These are phyloP conservation scores for Fusarium veterinarium DNA, from an alignment of 2,329 filamentous ascomycete genomes.

Conservation along the genomic window DNA sequence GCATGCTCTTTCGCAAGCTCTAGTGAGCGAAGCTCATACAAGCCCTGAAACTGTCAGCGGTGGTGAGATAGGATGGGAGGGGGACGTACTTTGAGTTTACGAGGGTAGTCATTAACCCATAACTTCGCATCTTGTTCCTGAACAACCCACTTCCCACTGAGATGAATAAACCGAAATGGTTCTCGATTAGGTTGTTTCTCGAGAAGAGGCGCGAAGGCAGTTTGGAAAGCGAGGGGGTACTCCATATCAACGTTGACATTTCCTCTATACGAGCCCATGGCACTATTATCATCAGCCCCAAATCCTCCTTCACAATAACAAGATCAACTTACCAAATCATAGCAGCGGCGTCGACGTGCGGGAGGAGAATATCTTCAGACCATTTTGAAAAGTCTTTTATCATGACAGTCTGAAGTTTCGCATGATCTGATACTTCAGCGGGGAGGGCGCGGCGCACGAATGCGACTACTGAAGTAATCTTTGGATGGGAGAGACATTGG, in stretches of 20 bases:
- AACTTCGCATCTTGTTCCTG: slow-evolving; percentile 48
- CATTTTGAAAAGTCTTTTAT: slow-evolving; percentile 38
- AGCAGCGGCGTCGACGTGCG: slow-evolving; percentile 34
- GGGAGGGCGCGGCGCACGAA: slow-evolving; percentile 48
- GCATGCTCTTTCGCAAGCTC: slow-evolving; percentile 17
- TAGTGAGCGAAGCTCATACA: slow-evolving; percentile 27
- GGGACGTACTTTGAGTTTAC: slow-evolving; percentile 34
- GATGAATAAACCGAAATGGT: slow-evolving; percentile 47
- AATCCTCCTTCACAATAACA: fast-evolving
- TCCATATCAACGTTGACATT: slow-evolving; percentile 33
- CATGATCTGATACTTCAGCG: slow-evolving; percentile 8
- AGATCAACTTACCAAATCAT: slow-evolving; percentile 41
- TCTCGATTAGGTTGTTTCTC: not conserved
- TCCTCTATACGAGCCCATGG: slow-evolving; percentile 38
- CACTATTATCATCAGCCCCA: slow-evolving; percentile 7
- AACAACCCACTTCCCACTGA: slow-evolving; percentile 50
- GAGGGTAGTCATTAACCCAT: slow-evolving; percentile 37
- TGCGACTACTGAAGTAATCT: slow-evolving; percentile 45
- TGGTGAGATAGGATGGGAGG: fast-evolving
- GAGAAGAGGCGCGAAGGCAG: slow-evolving; percentile 10
- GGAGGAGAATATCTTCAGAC: slow-evolving; percentile 17
- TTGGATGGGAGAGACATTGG: slow-evolving; percentile 49
- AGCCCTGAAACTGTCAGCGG: slow-evolving; percentile 14
- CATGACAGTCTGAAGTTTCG: slow-evolving; percentile 28
- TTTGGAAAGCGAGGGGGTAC: slow-evolving; percentile 36